These are phyloP conservation scores for Pleurotus giganteus DNA, from an alignment of 768 basidiomycete genomes.

Conservation along the genomic window DNA sequence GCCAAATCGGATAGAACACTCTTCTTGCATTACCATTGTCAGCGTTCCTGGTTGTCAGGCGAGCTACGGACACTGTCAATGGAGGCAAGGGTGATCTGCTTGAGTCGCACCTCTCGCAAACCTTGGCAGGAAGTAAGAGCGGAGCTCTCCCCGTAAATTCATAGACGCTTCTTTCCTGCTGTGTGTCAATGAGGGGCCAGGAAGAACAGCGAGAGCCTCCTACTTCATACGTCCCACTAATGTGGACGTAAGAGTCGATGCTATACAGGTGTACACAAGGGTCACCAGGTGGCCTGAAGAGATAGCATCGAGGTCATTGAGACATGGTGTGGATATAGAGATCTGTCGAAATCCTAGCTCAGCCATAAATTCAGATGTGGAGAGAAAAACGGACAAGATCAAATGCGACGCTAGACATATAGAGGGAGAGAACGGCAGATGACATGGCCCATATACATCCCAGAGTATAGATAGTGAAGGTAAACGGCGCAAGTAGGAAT, in stretches of 20 bases:
- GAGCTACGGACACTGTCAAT: conserved; percentile 16
- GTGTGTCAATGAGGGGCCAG: conserved; percentile 1
- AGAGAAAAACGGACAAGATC: conserved; percentile 27
- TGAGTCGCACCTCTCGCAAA: conserved; percentile 31
- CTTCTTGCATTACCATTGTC: conserved; percentile 18
- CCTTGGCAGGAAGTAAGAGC: conserved; percentile 36
- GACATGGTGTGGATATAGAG: conserved; percentile 3
- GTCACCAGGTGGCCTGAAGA: conserved; percentile 9
- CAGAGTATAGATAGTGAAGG: conserved; percentile 23
- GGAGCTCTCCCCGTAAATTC: conserved; percentile 27
- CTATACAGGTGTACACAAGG: conserved; percentile 27
- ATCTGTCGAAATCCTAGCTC: conserved; percentile 15
- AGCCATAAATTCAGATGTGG: not conserved
- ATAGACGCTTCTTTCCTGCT: conserved; percentile 16
- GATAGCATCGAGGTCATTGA: conserved; percentile 2
- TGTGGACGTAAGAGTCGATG: conserved; percentile 20
- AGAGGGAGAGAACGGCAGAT: conserved; percentile 33
- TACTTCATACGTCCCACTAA: conserved; percentile 18
- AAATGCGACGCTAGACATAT: conserved; percentile 29
- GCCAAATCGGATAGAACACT: too few relatives aligned
- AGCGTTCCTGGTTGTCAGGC: conserved; percentile 17
- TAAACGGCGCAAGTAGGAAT: conserved; percentile 19
- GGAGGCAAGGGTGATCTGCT: not conserved
- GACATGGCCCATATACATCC: conserved; percentile 28
- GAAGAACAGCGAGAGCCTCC: not conserved